Evolutionary conservation across 805 yeast species (phyloP), one percentile per base, ranked within the genome.

Genomic region (Wickerhamiella slavikovae): DNA sequence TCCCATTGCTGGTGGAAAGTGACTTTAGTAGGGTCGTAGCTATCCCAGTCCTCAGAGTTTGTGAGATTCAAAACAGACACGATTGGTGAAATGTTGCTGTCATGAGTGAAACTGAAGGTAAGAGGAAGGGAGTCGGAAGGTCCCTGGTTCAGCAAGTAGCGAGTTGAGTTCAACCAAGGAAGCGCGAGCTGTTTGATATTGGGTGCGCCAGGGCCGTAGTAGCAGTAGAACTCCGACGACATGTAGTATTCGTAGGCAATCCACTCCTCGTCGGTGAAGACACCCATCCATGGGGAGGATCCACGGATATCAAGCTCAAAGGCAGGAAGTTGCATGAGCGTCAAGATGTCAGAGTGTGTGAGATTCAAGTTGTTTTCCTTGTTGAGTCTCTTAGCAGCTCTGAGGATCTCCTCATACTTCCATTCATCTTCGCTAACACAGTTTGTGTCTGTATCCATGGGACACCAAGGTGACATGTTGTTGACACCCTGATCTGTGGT

Each of bases 21-120:
- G 24, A 66, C 56, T 24, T 29, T 17, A 17, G 32, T 25, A 28
- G 52, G 51, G 37, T 60, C 60, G 15, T 52, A 41, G 16, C 48
- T 38, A 36, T 60, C 59, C 13, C 52, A 41, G 15, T 48, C 39
- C 9, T 45, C 54, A 10, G 64, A 60, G 25, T 47, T 49, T 17
- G 61, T 51, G 24, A 68, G 36, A 3, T 71, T 71, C 22, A 68
- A 47, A 2, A 67, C 55, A 13, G 67, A 46, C 27, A 61, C 56
- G 38, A 60, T 53, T 15, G 59, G 52, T 34, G 63, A 66, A 22
- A 68, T 48, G 40, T 68, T 71, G 16, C 70, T 66, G 44, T 68
- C 74, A 46, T 68, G 75, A 12, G 68, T 57, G 43, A 67, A 67
- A 13, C 58, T 52, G 29, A 59, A 53, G 47, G 60, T 55, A 23